Conservation (phyloP, 1,284 basidiomycete species). For the Ceratorhiza oryzae-sativae region DNA sequence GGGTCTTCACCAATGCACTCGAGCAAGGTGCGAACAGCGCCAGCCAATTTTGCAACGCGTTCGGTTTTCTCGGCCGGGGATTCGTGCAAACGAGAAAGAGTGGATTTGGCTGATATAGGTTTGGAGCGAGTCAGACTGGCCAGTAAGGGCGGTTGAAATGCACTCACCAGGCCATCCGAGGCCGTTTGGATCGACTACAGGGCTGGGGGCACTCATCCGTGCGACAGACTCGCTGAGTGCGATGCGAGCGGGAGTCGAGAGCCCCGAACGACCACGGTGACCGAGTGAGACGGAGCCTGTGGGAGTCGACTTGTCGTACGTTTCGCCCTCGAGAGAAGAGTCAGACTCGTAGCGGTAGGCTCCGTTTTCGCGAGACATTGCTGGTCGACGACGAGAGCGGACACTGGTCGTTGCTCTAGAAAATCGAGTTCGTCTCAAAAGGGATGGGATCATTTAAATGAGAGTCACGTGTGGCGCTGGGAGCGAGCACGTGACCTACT, state of each 20-base stretch:
- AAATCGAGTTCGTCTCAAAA: conserved; percentile 20
- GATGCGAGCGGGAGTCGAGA: conserved; percentile 21
- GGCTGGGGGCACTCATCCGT: conserved; percentile 44
- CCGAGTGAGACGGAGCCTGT: not conserved
- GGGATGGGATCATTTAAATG: conserved; percentile 26
- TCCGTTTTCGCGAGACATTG: not conserved
- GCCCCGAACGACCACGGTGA: conserved; percentile 30
- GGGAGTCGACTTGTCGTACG: not conserved
- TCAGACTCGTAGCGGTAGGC: conserved; percentile 10
- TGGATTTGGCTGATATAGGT: conserved; percentile 77
- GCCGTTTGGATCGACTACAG: conserved; percentile 84
- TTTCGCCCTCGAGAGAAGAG: conserved; percentile 30
- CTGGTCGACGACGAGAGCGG: not conserved
- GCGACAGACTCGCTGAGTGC: conserved; percentile 27
- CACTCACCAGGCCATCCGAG: conserved; percentile 92
- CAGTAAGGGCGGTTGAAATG: not conserved
- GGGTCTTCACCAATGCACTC: conserved; percentile 99
- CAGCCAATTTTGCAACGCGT: conserved; percentile 79
- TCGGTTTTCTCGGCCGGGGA: conserved; percentile 73
- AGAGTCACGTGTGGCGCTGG: not conserved
- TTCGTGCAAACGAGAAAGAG: conserved; percentile 81
- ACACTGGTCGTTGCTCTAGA: conserved; percentile 3
- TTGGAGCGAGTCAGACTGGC: not conserved
- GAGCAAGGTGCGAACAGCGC: conserved; percentile 89
- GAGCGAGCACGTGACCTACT: conserved; percentile 5